Base-by-base conservation (phyloP, 2,329 filamentous ascomycete genomes). In the Botryotinia calthae region DNA sequence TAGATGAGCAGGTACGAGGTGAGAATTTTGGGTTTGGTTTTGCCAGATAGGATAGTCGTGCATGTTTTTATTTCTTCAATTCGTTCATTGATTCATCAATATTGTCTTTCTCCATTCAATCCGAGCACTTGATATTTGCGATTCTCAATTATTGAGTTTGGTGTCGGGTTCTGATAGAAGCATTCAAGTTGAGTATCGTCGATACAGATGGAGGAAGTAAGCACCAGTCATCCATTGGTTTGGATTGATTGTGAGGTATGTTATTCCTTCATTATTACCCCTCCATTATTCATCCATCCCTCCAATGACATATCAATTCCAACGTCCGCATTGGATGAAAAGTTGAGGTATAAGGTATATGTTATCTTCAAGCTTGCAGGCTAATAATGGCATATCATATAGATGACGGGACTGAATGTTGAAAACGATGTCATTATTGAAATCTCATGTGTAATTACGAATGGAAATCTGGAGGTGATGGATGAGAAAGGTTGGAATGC, bases 361-460 rank as follows among this genome's bases (percentile, higher is more conserved):
- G 5, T 31, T 18, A 7, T 22, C 12, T 18, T 20, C 2, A 8
- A 64, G 28, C 20, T 48, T 14, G 46, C n/a, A 61, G 75, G 68
- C 75, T 72, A 75, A 66, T 72, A 20, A 65, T 62, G 34, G 18
- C n/a, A n/a, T 77, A 31, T 77, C n/a, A 25, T 77, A 31, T 77
- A 97, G 94, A 99, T 99, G 96, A 98, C 94, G 46, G 94, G 94
- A 34, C 87, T 97, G 12, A 87, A 97, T 82, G 86, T 90, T 2
- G 88, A 92, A 73, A 89, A 85, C 46, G 95, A 98, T 80, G 90
- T 91, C 72, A 96, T 98, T 79, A 89, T 98, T 80, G 94, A 97
- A 79, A 92, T 98, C 73, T 95, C 92, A 82, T 98, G 95, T 84
- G 91, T 97, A 82, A 88, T 99, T 81, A 99, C 96, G 12, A 92